These are phyloP conservation scores for Cystofilobasidium bisporidii DNA, from an alignment of 768 basidiomycete genomes.

Conservation along the genomic window DNA sequence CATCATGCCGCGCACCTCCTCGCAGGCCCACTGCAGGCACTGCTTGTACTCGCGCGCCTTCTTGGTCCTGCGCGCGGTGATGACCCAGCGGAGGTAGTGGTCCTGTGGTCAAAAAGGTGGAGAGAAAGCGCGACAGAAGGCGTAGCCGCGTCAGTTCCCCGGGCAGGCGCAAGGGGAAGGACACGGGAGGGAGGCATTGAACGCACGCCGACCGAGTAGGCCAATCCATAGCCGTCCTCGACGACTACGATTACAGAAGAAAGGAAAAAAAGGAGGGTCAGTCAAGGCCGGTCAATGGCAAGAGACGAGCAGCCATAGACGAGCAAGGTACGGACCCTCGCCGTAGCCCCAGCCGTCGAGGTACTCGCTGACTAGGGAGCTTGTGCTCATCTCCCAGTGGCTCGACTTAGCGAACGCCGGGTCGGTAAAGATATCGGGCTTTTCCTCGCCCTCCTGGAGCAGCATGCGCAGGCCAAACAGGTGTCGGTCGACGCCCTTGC, in stretches of 20 bases:
- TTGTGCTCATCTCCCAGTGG: conserved; percentile 91
- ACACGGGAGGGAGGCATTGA: too few species aligned
- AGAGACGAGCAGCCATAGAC: too few species aligned
- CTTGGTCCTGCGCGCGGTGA: conserved; percentile 45
- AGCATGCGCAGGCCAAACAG: conserved; percentile 85
- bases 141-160: neutral
- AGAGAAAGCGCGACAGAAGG: neutral
- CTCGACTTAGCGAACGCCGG: conserved; percentile 56
- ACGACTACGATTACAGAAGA: conserved; percentile 54
- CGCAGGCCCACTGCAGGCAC: conserved; percentile 70
- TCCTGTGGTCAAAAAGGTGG: neutral
- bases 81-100: conserved; percentile 27
- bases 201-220: conserved; percentile 72
- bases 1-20: conserved; percentile 65
- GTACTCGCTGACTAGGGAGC: conserved; percentile 67
- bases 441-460: conserved; percentile 58
- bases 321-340: conserved; percentile 64
- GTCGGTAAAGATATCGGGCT: conserved; percentile 69
- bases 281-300: too few species aligned
- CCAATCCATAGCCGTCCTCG: conserved; percentile 78
- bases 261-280: conserved; percentile 2
- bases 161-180: conserved; percentile 74
- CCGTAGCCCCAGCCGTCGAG: conserved; percentile 97
- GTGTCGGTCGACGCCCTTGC: conserved; percentile 89
- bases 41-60: conserved; percentile 52